Evolutionary conservation across 441 rosid species (phyloP).

Genomic region (Monsonia emarginata): DNA sequence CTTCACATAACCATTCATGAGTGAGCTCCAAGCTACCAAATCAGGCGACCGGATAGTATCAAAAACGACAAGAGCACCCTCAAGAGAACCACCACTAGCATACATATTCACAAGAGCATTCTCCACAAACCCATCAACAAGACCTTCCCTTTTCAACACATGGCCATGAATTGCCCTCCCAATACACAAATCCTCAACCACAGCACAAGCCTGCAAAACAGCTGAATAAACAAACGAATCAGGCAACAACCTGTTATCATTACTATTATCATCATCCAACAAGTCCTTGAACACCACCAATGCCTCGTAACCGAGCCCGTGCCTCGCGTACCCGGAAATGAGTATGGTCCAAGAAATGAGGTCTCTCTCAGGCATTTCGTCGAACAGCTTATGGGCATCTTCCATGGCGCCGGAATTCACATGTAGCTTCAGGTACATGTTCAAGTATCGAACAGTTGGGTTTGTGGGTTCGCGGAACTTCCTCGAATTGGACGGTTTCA

Average conservation of each 20-base stretch:
- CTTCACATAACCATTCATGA: slow-evolving; percentile 22
- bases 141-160: slow-evolving; percentile 21
- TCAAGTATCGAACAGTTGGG: slow-evolving; percentile 13
- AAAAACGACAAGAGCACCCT: slow-evolving; percentile 20
- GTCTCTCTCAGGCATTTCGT: slow-evolving; percentile 23
- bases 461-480: not conserved
- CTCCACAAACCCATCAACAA: slow-evolving; percentile 25
- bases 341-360: slow-evolving; percentile 30
- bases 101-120: slow-evolving; percentile 28
- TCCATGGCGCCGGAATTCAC: slow-evolving; percentile 18
- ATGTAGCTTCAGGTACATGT: slow-evolving; percentile 16
- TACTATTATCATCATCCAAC: slow-evolving; percentile 11
- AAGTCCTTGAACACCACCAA: slow-evolving; percentile 20
- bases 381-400: slow-evolving; percentile 20
- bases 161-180: slow-evolving; percentile 22
- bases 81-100: slow-evolving; percentile 19
- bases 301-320: slow-evolving; percentile 16
- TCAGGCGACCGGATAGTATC: slow-evolving; percentile 17
- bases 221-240: slow-evolving; percentile 22
- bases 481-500: slow-evolving; percentile 2
- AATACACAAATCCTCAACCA: slow-evolving; percentile 12
- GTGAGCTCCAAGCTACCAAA: slow-evolving; percentile 27
- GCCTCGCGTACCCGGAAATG: slow-evolving; percentile 26
- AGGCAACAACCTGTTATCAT: slow-evolving; percentile 8
- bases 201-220: slow-evolving; percentile 21